A percentile compares a stretch with the other conserved stretches of the same genome.
phyloP scores from a whole-genome alignment of 805 yeast genomes.

The Hanseniaspora mollemarum region DNA sequence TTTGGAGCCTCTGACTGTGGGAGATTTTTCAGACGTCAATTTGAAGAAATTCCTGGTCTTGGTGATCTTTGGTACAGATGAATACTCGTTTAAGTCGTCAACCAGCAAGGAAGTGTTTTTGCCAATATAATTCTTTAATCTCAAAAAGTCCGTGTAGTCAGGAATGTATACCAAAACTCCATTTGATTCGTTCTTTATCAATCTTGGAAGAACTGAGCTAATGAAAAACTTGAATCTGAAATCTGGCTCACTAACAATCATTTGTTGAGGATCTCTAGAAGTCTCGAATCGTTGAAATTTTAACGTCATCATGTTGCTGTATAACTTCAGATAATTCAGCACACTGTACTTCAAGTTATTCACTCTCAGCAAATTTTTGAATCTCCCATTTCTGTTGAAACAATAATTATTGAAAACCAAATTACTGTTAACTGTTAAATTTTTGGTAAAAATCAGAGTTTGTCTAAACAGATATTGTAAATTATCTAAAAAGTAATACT shows the following conservation, averaged over 20 bases:
- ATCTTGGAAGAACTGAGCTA: constrained; percentile 59
- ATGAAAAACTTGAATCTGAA: constrained; percentile 72
- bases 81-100: constrained; percentile 73
- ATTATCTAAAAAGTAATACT: constrained; percentile 88
- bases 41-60: constrained; percentile 57
- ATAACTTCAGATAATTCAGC: constrained; percentile 33
- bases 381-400: constrained; percentile 47
- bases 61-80: constrained; percentile 57
- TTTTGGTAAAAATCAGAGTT: constrained; percentile 63
- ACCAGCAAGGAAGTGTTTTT: constrained; percentile 52
- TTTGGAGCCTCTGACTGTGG: constrained; percentile 23
- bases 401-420: constrained; percentile 43
- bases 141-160: constrained; percentile 70
- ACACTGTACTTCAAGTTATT: constrained; percentile 43
- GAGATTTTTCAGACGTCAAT: constrained; percentile 10
- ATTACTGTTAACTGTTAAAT: constrained; percentile 69
- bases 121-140: constrained; percentile 53
- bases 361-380: constrained; percentile 42
- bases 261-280: constrained; percentile 10
- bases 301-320: constrained; percentile 43
- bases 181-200: constrained; percentile 45
- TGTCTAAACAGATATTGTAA: constrained; percentile 65
- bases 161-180: constrained; percentile 79
- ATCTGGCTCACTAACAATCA: constrained; percentile 53
- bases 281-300: constrained; percentile 58